Conservation (phyloP, 208 protist genomes). For the Trypanosoma congolense region DNA sequence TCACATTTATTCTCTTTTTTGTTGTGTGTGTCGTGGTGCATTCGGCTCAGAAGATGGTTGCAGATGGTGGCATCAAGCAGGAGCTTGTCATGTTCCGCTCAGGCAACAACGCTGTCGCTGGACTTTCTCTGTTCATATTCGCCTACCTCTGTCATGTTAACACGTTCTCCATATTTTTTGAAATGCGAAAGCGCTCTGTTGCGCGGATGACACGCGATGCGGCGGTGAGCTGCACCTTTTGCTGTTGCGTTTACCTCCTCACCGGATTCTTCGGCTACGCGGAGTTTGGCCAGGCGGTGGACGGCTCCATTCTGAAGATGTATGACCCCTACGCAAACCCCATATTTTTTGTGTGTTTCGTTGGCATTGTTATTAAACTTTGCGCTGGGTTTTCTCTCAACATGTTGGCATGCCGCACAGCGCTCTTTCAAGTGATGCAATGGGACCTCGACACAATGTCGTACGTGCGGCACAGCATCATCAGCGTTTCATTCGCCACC, state of each 20-base stretch:
- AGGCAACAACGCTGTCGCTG: constrained; percentile 10
- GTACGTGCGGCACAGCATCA: constrained; percentile 46
- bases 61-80: constrained; percentile 26
- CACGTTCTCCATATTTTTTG: constrained; percentile 4
- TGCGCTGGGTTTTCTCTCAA: constrained; percentile 25
- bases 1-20: constrained; percentile 27
- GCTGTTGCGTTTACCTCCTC: constrained; percentile 24
- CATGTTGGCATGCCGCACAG: constrained; percentile 18
- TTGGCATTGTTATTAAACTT: constrained; percentile 31
- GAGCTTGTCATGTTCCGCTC: constrained; percentile 37
- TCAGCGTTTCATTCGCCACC: constrained; percentile 25
- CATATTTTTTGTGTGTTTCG: constrained; percentile 17
- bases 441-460: constrained; percentile 44
- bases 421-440: constrained; percentile 25
- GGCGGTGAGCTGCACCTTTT: constrained; percentile 11
- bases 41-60: neutral
- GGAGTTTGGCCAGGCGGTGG: constrained; percentile 19
- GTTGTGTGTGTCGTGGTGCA: constrained; percentile 41
- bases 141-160: neutral
- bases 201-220: constrained; percentile 38
- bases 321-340: constrained; percentile 18
- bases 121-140: constrained; percentile 3
- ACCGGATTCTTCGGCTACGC: constrained; percentile 31
- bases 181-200: constrained; percentile 33
- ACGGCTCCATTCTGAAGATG: constrained; percentile 27